Evolutionary conservation across 208 protist genomes (phyloP).

Genomic region (Crithidia mellificae): DNA sequence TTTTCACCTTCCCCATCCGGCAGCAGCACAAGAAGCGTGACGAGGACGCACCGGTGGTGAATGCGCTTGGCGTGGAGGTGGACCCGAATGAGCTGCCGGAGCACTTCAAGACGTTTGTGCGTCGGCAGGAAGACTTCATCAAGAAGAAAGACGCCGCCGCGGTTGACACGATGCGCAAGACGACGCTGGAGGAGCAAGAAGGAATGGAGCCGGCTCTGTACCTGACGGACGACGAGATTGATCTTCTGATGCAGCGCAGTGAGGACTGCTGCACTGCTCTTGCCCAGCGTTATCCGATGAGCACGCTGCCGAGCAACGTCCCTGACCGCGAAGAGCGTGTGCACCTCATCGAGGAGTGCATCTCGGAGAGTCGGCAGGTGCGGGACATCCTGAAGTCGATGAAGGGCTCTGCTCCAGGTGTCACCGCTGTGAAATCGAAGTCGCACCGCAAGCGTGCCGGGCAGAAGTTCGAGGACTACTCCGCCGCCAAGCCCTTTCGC

Average conservation of each 20-base stretch:
- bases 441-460: conserved; percentile 67
- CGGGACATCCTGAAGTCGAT: conserved; percentile 85
- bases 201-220: conserved; percentile 81
- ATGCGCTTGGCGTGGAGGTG: conserved; percentile 62
- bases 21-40: conserved; percentile 1
- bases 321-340: conserved; percentile 75
- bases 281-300: conserved; percentile 64
- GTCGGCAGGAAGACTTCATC: conserved; percentile 85
- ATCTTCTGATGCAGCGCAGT: conserved; percentile 56
- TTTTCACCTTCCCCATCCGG: conserved; percentile 61
- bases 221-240: conserved; percentile 76
- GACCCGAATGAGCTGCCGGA: conserved; percentile 71
- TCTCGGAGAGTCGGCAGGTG: conserved; percentile 79
- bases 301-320: conserved; percentile 60
- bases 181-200: conserved; percentile 73
- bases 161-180: conserved; percentile 50
- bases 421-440: conserved; percentile 82
- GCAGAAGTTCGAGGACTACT: conserved; percentile 89
- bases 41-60: conserved; percentile 47
- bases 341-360: conserved; percentile 71
- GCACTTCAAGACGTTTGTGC: conserved; percentile 83
- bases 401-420: conserved; percentile 62
- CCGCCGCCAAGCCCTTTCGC: conserved; percentile 85
- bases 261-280: conserved; percentile 71
- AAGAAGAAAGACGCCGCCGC: conserved; percentile 67